Base-by-base conservation (phyloP, 2,329 filamentous ascomycete species). In the Cryphonectria nitschkei region DNA sequence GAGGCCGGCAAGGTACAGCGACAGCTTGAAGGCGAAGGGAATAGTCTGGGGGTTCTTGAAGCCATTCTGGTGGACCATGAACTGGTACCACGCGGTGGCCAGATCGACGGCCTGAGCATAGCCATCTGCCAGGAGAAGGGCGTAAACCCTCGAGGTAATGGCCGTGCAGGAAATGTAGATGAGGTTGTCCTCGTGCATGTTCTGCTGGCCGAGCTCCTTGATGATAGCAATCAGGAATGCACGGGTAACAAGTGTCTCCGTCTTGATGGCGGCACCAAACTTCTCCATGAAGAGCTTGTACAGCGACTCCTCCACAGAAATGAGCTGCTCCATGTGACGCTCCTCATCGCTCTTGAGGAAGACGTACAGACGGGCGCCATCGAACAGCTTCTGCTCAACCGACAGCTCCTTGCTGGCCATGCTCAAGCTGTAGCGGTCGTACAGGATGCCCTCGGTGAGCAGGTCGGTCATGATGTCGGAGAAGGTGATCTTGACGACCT, bases 381-480 rank as follows among this genome's bases (percentile, higher is more conserved):
- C 71, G 29, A 73, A 73, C 63, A 73, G 58, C 67, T 73, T 73
- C 54, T 73, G 71, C 63, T 73, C 69, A 7, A 71, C 41, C 5
- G 71, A 71, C n/a, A 71, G 67, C 32, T 67, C 66, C 69, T 73
- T 73, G 69, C 66, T 70, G 66, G 71, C 41, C 19, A 73, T 69
- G 46, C 65, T 71, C 37, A 73, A 62, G 69, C 71, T 73, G 66
- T 71, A 73, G 32, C 71, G 71, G 69, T 73, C 71, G 67, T 73
- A 73, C 66, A 73, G 63, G 41, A 73, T 73, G 46, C 71, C 64
- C 60, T 73, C 71, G 19, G 71, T 73, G 22, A 73, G 69, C 32
- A 73, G 64, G 19, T 73, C 71, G 26, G 71, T 71, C 71, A 73
- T 73, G 58, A 73, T 73, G 67, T 73, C 71, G 32, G 71, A 73